Conservation (phyloP, 2,329 filamentous ascomycete species). For the Emergomyces pasteurianus region DNA sequence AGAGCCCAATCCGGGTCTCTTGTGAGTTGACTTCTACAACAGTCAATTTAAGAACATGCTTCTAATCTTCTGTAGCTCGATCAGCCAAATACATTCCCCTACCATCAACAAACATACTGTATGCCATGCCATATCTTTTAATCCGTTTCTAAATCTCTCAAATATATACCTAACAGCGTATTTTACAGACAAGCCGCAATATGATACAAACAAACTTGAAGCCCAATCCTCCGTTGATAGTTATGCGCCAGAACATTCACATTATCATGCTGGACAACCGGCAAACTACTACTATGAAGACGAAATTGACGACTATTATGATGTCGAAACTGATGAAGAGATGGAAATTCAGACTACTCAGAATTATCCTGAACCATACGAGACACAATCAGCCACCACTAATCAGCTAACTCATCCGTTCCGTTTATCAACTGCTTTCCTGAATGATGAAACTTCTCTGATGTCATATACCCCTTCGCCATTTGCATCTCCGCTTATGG, state of each 20-base stretch:
- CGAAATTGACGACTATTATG: conserved; percentile 50
- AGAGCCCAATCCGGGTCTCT: conserved; percentile 4
- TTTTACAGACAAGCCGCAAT: neutral
- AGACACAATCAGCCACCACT: conserved; percentile 28
- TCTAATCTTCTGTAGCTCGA: neutral
- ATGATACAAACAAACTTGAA: neutral
- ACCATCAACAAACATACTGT: neutral
- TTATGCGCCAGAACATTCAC: neutral
- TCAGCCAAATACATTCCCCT: neutral
- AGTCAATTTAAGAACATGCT: neutral
- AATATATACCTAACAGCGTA: neutral
- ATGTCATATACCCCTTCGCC: conserved; percentile 56
- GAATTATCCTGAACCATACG: conserved; percentile 17
- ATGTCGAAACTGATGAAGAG: conserved; percentile 51
- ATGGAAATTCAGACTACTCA: conserved; percentile 31
- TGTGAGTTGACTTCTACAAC: conserved; percentile 4
- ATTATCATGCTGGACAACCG: neutral
- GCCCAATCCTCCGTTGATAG: neutral
- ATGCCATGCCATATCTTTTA: neutral
- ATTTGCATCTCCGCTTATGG: conserved; percentile 60
- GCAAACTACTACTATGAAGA: conserved; percentile 33
- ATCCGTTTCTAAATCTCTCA: neutral
- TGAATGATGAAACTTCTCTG: conserved; percentile 40
- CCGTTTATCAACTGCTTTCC: conserved; percentile 37
- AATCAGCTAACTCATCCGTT: conserved; percentile 36